Conservation (phyloP, 768 basidiomycete species). For the Lactarius pseudohatsudake region DNA sequence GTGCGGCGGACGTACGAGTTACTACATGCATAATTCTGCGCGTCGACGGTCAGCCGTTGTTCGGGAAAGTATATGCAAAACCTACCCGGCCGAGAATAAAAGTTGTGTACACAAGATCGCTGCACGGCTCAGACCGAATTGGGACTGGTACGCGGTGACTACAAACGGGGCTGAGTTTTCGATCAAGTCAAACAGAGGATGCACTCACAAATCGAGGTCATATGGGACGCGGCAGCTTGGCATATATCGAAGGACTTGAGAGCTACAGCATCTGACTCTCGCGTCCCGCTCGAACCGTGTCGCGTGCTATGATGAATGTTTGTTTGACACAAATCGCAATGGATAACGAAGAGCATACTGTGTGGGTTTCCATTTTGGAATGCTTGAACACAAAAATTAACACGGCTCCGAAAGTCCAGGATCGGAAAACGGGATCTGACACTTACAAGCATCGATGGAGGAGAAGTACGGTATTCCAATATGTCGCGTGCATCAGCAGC, state of each 20-base stretch:
- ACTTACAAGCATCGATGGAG: constrained; percentile 80
- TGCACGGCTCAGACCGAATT: constrained; percentile 56
- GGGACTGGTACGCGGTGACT: constrained; percentile 63
- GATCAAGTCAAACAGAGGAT: background rate
- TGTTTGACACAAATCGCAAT: background rate
- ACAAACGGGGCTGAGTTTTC: constrained; percentile 1
- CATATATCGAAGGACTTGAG: constrained; percentile 74
- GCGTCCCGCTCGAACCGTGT: constrained; percentile 14
- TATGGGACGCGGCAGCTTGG: constrained; percentile 68
- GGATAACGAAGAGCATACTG: constrained; percentile 44
- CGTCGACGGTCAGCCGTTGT: constrained; percentile 22
- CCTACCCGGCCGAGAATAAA: constrained; percentile 71
- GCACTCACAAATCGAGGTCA: constrained; percentile 60
- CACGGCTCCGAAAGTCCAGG: background rate
- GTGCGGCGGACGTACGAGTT: constrained; percentile 49
- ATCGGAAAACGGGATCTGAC: background rate
- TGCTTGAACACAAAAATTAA: constrained; percentile 42
- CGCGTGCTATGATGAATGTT: constrained; percentile 5
- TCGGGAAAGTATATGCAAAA: constrained; percentile 14
- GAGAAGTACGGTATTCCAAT: constrained; percentile 73
- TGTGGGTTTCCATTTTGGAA: constrained; percentile 60
- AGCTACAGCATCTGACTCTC: constrained; percentile 44
- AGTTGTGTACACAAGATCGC: constrained; percentile 71
- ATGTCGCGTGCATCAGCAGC: constrained; percentile 67
- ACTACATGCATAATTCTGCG: constrained; percentile 77